Base-by-base conservation (phyloP, 768 basidiomycete genomes). In the Lanmaoa pseudosensibilis region DNA sequence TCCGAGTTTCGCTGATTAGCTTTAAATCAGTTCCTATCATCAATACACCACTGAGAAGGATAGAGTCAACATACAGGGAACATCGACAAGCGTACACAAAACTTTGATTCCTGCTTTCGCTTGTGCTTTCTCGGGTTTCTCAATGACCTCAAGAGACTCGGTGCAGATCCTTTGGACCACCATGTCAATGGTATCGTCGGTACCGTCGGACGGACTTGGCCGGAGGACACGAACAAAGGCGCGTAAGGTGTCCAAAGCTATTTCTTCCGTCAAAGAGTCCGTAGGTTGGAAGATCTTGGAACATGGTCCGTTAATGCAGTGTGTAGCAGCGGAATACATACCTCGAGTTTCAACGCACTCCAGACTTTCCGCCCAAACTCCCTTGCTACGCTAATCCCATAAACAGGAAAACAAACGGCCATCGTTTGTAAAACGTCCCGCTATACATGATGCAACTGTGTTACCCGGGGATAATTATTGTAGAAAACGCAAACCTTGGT, bases 41-140 rank as follows among this genome's bases (percentile, higher is more conserved):
- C 33, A 21, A 33, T n/a, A n/a, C 21, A 50, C 16, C 19, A 52
- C 11, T 15, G 32, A 44, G 38, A 40, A 13, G 10, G 32, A 5
- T 16, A 19, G n/a, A 46, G 30, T 58, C 9, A 0, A 81, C 89
- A 46, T 66, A 94, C 94, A 81, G 9, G 91, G 89, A 13, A 87
- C 88, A n/a, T 80, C 74, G 70, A 92, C 80, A 61, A 94, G 83
- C 2, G 85, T 82, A 59, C 88, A 87, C 33, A 98, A 73, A 33
- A 94, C 82, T 68, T 91, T 93, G 45, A 88, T 88, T 1, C 94
- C 94, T 39, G 91, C 86, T 67, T 86, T 86, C 1, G 95, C 94
- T 69, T 94, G 90, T 68, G 83, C 88, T 75, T 98, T 98, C 70
- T 98, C 97, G 0, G 96, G 94, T 67, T 97, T 92, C 41, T 85